A percentile compares a stretch with the other conserved stretches of the same genome.
These are phyloP conservation scores for Vitis hybrid DNA, from an alignment of 177 flowering plant species.

Conservation along the genomic window DNA sequence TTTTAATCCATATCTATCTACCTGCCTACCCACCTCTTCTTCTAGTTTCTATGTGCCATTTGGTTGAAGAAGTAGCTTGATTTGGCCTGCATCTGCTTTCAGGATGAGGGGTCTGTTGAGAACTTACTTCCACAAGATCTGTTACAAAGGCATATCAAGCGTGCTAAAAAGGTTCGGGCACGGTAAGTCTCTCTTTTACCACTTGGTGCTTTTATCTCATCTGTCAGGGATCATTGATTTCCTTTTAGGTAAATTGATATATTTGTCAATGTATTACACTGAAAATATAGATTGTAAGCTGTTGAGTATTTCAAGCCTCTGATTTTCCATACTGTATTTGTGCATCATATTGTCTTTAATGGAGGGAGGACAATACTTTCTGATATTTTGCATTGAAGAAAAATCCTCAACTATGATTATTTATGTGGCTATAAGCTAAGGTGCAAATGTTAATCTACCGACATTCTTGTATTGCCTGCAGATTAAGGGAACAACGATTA, in stretches of 20 bases:
- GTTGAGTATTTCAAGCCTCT: too few species aligned
- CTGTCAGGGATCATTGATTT: neutral
- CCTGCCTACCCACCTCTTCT: too few species aligned
- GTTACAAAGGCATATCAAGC: constrained; percentile 65
- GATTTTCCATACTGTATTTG: too few species aligned
- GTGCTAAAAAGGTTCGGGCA: constrained; percentile 74
- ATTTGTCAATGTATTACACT: neutral
- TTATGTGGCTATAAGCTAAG: neutral
- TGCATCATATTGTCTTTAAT: too few species aligned
- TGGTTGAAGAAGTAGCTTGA: neutral
- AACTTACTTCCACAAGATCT: constrained; percentile 54
- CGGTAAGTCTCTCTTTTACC: constrained; percentile 36
- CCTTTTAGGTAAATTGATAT: neutral
- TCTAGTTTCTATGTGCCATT: too few species aligned
- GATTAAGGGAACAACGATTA: constrained; percentile 71
- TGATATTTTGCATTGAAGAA: neutral
- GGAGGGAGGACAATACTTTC: neutral
- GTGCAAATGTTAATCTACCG: neutral
- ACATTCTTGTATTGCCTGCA: constrained; percentile 18
- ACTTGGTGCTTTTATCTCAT: neutral
- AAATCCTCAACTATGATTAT: neutral
- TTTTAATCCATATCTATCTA: too few species aligned
- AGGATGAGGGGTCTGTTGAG: constrained; percentile 52
- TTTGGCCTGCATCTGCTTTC: constrained; percentile 11
- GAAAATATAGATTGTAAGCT: too few species aligned